Base-by-base conservation (phyloP, 2,329 filamentous ascomycete genomes). In the Pseudopithomyces chartarum region DNA sequence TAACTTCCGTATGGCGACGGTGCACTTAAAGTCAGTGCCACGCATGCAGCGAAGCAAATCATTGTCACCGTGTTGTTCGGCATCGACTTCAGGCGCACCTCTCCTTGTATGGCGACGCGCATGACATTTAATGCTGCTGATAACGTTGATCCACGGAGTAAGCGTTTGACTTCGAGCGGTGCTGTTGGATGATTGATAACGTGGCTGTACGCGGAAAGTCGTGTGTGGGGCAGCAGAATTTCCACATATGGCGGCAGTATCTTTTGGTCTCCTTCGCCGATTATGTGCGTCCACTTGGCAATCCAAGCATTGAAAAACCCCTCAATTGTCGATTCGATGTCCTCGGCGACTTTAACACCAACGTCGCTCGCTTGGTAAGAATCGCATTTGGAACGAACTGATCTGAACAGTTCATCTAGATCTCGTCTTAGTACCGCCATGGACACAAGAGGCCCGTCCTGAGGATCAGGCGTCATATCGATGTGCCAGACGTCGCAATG, bases 61-160 rank as follows among this genome's bases (percentile, higher is more conserved):
- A 91, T 91, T 61, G 91, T 90, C 54, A 88, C 85, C 0, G 89
- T 90, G 63, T 91, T 91, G 73, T 91, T 91, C 0, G 89, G 89
- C 88, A 91, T 91, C 0, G 88, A 90, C 54, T 86, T 86, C 0
- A 91, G 80, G 58, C 88, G 84, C 0, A 81, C 78, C 67, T 91
- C 89, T 33, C 88, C 88, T 71, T 90, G 88, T 6, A 91, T 89
- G 0, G 88, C 88, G 1, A 87, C 87, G 20, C 89, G 85, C 80
- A 91, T 84, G 4, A 91, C 89, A 56, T 90, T 90, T n/a, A 91
- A 74, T 0, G 89, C 87, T 0, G 88, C 89, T 0, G 88, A 90
- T 0, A 91, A 80, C 1, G 88, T 87, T 0, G 88, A 89, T 0
- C 87, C 86, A 39, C 88, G 85, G 73, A 91, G 91, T 71, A 89